Percentiles rank a stretch among this genome's conserved stretches.
These are phyloP conservation scores for Eustoma russellianum DNA, from an alignment of 257 asterid species.

Conservation along the genomic window DNA sequence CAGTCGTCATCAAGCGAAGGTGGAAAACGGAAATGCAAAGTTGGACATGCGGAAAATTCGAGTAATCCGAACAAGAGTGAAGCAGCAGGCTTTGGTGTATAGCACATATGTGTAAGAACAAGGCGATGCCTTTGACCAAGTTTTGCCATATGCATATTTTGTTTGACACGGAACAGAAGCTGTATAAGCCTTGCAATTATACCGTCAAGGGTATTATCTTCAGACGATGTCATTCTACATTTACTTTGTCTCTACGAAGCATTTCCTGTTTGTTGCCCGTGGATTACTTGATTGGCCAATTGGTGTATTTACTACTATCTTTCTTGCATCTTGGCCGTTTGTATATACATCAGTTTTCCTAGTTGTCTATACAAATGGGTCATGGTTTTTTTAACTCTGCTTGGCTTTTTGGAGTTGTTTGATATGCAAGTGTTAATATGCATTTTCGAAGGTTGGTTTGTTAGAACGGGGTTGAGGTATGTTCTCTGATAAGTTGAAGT, in stretches of 20 bases:
- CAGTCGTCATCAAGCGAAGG: constrained; percentile 3
- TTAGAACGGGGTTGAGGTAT: background rate
- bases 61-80: background rate
- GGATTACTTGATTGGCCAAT: no score
- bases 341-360: no score
- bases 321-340: no score
- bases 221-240: background rate
- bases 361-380: no score
- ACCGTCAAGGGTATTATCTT: constrained; percentile 41
- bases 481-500: background rate
- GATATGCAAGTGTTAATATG: background rate
- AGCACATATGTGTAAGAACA: constrained; percentile 40
- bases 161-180: constrained; percentile 67
- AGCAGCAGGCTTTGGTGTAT: constrained; percentile 22
- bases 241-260: no score
- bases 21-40: constrained; percentile 5
- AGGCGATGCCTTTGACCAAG: constrained; percentile 52
- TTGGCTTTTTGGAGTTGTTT: background rate
- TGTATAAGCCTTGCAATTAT: constrained; percentile 69
- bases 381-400: no score
- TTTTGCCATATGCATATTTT: constrained; percentile 69
- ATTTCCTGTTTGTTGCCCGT: no score
- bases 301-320: no score
- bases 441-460: background rate
- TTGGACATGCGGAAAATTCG: background rate